These are phyloP conservation scores for Spencermartinsiella europaea DNA, from an alignment of 805 yeast species.

Conservation along the genomic window DNA sequence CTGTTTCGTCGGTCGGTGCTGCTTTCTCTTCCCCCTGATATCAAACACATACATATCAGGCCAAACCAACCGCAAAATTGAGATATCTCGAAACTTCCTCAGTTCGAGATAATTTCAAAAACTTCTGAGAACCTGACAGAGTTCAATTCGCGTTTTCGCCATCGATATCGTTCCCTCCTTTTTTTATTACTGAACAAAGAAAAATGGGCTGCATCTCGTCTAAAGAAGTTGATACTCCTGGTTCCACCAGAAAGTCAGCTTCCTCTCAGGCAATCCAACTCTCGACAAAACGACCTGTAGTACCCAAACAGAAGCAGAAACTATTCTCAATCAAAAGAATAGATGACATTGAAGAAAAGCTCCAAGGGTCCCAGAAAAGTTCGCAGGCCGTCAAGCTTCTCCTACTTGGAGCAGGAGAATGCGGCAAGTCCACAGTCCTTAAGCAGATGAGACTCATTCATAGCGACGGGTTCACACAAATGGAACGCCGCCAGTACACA, in stretches of 20 bases:
- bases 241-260: neutral
- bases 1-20: too few species aligned
- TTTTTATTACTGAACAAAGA: too few species aligned
- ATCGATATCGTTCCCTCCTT: too few species aligned
- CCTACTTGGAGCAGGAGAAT: constrained; percentile 90
- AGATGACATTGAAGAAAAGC: constrained; percentile 41
- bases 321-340: constrained; percentile 27
- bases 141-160: too few species aligned
- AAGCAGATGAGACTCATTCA: constrained; percentile 85
- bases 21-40: too few species aligned
- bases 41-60: too few species aligned
- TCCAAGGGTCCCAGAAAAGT: constrained; percentile 20
- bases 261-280: neutral
- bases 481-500: constrained; percentile 73
- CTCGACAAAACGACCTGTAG: neutral
- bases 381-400: constrained; percentile 46
- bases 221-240: neutral
- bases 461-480: constrained; percentile 74
- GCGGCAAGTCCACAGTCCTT: constrained; percentile 88
- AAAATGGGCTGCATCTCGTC: neutral
- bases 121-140: too few species aligned
- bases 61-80: too few species aligned
- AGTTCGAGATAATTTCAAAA: too few species aligned
- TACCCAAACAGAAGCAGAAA: neutral
- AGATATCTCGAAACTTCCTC: too few species aligned